Conservation (phyloP, 306 rosid genomes). For the Vachellia pachyceras region DNA sequence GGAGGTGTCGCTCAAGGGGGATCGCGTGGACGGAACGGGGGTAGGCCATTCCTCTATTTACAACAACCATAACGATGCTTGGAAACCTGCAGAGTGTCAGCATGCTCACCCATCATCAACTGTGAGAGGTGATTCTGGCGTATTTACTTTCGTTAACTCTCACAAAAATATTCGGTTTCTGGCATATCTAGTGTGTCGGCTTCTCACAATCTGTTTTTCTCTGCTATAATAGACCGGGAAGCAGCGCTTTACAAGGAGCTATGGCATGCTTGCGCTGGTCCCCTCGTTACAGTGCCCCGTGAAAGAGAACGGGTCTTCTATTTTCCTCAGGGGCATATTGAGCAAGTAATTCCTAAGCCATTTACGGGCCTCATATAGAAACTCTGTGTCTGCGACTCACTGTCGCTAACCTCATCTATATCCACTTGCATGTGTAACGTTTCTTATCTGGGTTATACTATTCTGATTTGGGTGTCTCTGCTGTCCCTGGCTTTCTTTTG, state of each 20-base stretch:
- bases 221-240: slow-evolving; percentile 63
- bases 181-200: not conserved
- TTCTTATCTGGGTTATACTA: not conserved
- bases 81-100: slow-evolving; percentile 47
- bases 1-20: slow-evolving; percentile 67
- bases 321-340: slow-evolving; percentile 98
- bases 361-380: not conserved
- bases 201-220: not conserved
- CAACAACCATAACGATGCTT: slow-evolving; percentile 41
- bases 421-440: not conserved
- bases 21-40: slow-evolving; percentile 55
- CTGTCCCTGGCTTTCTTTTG: not conserved
- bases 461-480: not conserved
- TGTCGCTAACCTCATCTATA: not conserved
- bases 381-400: not conserved
- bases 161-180: not conserved
- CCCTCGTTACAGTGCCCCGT: slow-evolving; percentile 88
- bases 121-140: slow-evolving; percentile 48
- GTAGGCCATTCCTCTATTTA: slow-evolving; percentile 45
- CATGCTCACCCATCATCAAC: slow-evolving; percentile 45
- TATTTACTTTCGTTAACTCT: slow-evolving; percentile 11
- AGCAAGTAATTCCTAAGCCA: slow-evolving; percentile 63
- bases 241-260: slow-evolving; percentile 83
- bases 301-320: slow-evolving; percentile 82
- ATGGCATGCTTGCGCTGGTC: slow-evolving; percentile 99